phyloP scores from a whole-genome alignment of 2,329 filamentous ascomycete genomes.

The Diplodia intermedia region DNA sequence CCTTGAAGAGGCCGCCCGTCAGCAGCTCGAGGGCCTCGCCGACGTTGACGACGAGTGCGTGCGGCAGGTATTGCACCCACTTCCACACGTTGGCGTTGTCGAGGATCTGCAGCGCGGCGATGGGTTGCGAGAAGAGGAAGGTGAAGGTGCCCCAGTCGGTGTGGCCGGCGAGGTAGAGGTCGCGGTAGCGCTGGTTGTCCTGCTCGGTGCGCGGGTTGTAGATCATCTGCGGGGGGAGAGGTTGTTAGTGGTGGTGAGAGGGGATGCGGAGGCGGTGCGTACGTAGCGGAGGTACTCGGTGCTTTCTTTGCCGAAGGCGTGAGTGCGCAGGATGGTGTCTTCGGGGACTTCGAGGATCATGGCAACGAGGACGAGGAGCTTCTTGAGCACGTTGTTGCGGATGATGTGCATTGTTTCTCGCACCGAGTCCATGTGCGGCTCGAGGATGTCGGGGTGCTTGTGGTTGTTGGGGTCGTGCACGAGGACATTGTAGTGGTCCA shows the following conservation, averaged over 20 bases:
- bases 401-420: conserved; percentile 19
- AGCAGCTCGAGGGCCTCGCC: conserved; percentile 50
- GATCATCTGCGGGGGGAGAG: background rate
- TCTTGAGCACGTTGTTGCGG: background rate
- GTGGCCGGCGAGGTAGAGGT: conserved; percentile 45
- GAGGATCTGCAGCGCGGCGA: conserved; percentile 41
- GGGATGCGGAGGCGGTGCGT: too few relatives aligned
- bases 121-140: conserved; percentile 39
- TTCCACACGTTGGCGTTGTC: conserved; percentile 38
- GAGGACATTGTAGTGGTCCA: conserved; percentile 22
- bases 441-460: conserved; percentile 2
- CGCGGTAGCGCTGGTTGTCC: conserved; percentile 31
- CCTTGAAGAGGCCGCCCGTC: conserved; percentile 57
- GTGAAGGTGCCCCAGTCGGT: conserved; percentile 41
- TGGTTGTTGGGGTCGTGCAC: conserved; percentile 13
- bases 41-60: conserved; percentile 41
- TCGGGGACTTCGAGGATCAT: conserved; percentile 14
- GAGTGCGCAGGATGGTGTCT: background rate
- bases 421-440: conserved; percentile 11
- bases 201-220: conserved; percentile 15
- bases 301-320: conserved; percentile 12
- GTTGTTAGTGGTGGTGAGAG: too few relatives aligned
- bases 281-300: conserved; percentile 17
- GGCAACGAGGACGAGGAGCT: conserved; percentile 17
- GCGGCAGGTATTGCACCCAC: conserved; percentile 40